Percentiles rank a stretch among this genome's conserved stretches.
phyloP scores from a whole-genome alignment of 116 monocot species.

The Zostera marina region DNA sequence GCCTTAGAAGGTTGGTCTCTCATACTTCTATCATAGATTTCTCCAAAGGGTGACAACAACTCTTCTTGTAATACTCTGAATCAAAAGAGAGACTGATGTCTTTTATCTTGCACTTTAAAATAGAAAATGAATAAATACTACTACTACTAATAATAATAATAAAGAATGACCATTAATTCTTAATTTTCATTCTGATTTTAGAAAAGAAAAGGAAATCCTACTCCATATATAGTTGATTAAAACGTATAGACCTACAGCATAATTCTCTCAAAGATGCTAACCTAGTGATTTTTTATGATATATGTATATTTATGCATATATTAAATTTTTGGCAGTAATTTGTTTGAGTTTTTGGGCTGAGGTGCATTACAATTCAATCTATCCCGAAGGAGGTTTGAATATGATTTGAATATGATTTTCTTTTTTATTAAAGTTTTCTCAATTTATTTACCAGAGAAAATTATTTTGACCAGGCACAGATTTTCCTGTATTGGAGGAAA shows the following conservation, averaged over 20 bases:
- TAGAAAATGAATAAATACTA: not conserved
- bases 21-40: too few relatives aligned
- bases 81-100: too few relatives aligned
- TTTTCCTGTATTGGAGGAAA: constrained; percentile 13
- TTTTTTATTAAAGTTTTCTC: not conserved
- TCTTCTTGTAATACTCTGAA: too few relatives aligned
- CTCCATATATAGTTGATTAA: too few relatives aligned
- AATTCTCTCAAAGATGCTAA: too few relatives aligned
- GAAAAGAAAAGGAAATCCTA: too few relatives aligned
- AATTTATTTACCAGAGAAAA: not conserved
- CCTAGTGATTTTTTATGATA: not conserved
- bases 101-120: not conserved
- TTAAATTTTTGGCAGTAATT: constrained; percentile 41
- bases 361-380: constrained; percentile 31
- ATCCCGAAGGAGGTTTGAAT: constrained; percentile 50
- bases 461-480: constrained; percentile 2
- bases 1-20: too few relatives aligned
- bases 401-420: not conserved
- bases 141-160: not conserved
- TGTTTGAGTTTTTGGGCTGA: constrained; percentile 31
- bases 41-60: too few relatives aligned
- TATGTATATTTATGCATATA: not conserved
- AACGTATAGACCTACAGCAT: too few relatives aligned
- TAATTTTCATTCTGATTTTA: too few relatives aligned
- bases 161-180: not conserved